These are phyloP conservation scores for Paralagenidium karlingii DNA, from an alignment of 352 stramenopile genomes.

Conservation along the genomic window DNA sequence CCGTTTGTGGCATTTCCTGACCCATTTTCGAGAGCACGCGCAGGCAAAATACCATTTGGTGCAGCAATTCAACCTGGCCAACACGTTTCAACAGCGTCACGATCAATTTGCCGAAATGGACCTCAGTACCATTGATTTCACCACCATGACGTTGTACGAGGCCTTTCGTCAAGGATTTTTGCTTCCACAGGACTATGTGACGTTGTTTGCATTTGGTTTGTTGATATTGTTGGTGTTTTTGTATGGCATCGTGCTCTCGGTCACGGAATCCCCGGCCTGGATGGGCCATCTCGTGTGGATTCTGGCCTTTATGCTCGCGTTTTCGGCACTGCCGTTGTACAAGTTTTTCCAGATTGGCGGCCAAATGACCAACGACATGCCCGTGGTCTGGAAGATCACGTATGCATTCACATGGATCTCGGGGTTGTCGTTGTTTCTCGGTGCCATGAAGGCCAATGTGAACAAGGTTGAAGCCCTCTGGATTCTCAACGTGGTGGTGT, in stretches of 20 bases:
- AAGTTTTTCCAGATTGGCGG: constrained; percentile 69
- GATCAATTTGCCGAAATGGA: background rate
- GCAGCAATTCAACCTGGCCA: background rate
- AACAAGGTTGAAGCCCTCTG: constrained; percentile 62
- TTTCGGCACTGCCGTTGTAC: constrained; percentile 52
- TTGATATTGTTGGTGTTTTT: constrained; percentile 45
- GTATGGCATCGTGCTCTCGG: constrained; percentile 49
- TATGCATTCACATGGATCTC: constrained; percentile 49
- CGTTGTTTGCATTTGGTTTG: constrained; percentile 37
- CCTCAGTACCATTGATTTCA: constrained; percentile 34
- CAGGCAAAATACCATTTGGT: background rate
- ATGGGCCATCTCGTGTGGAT: constrained; percentile 67
- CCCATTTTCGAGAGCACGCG: background rate
- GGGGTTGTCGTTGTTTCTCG: constrained; percentile 60
- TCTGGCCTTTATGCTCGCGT: constrained; percentile 38
- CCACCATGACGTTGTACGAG: constrained; percentile 58
- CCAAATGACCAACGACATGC: constrained; percentile 34
- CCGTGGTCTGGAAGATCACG: constrained; percentile 4
- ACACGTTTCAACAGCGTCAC: background rate
- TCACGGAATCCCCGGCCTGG: constrained; percentile 52
- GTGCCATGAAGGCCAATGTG: constrained; percentile 33
- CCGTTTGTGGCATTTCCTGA: too few species aligned
- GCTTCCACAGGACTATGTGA: constrained; percentile 62
- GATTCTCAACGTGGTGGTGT: constrained; percentile 58
- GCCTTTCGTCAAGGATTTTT: constrained; percentile 57